Evolutionary conservation across 1,139 yeast species (phyloP), one percentile per base, ranked within the genome.

Genomic region (Blastobotrys raffinosifermentans): DNA sequence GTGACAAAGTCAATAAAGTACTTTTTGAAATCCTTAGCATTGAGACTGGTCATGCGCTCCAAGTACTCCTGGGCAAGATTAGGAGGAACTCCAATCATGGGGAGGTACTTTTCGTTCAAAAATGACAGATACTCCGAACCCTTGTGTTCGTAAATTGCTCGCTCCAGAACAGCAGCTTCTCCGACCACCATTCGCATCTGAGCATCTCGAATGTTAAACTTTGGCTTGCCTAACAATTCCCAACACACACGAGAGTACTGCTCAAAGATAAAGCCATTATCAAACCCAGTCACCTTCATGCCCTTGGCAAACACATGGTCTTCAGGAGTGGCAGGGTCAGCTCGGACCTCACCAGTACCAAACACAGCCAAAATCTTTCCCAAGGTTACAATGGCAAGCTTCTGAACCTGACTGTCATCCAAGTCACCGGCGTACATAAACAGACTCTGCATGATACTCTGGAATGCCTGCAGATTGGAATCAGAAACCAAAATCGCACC

Each of bases 171-270:
- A 0, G 94, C 78, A 8, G 86, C 67, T 52, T 91, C 98, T 44
- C 77, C 76, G 2, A 87, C 80, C 31, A 84, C 71, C 38, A 78
- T 67, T 51, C 93, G 73, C 50, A 73, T 75, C 54, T 84, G 89
- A 2, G 94, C 94, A 55, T 87, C 95, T 47, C 76, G 74, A 37
- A 80, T 64, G 52, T 81, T 75, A 49, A 80, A 78, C 23, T 73
- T 72, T 32, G 79, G 75, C 50, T 81, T 80, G 53, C 85, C 80
- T 8, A 95, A 87, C 36, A 87, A 66, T 55, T 85, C 94, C 65
- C 87, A 83, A 33, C 80, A 71, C 39, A 85, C 63, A 37, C 81
- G 75, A 6, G 87, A 73, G 26, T 77, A 70, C 47, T 80, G 81
- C 37, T 78, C 77, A 60, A 83, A 74, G 41, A 89, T 70, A 54